Conservation (phyloP, 2,329 filamentous ascomycete genomes). For the Clonostachys rosea region DNA sequence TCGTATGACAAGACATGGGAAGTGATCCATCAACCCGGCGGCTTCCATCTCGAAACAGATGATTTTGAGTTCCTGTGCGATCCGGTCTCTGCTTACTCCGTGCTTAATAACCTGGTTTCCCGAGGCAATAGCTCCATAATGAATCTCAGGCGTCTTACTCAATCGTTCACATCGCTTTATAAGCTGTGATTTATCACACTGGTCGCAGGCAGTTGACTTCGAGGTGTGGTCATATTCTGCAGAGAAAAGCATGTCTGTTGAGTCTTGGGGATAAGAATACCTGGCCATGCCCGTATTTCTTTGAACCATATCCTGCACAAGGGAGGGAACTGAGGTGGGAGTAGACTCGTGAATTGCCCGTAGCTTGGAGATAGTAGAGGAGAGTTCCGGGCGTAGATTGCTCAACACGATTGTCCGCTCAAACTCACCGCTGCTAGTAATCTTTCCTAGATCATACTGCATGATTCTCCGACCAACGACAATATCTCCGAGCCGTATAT, state of each 20-base stretch:
- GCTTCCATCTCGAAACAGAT: constrained; percentile 2
- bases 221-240: not conserved
- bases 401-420: constrained; percentile 18
- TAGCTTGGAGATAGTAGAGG: constrained; percentile 4
- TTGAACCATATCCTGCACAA: not conserved
- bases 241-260: not conserved
- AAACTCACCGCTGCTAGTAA: not conserved
- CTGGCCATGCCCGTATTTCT: not conserved
- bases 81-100: constrained; percentile 17
- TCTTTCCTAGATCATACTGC: constrained; percentile 13
- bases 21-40: constrained; percentile 11
- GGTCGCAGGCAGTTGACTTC: not conserved
- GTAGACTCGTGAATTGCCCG: not conserved
- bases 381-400: not conserved
- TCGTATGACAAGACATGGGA: constrained; percentile 22
- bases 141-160: constrained; percentile 3
- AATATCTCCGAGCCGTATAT: constrained; percentile 30
- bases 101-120: constrained; percentile 25
- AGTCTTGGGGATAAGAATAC: constrained; percentile 10
- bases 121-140: constrained; percentile 27
- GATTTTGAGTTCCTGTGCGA: constrained; percentile 15
- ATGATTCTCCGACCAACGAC: constrained; percentile 17
- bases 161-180: not conserved
- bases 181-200: constrained; percentile 1
- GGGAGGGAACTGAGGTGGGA: not conserved